A percentile compares a stretch with the other conserved stretches of the same genome.
phyloP scores from a whole-genome alignment of 768 basidiomycete species.

The Termitomyces sp. region DNA sequence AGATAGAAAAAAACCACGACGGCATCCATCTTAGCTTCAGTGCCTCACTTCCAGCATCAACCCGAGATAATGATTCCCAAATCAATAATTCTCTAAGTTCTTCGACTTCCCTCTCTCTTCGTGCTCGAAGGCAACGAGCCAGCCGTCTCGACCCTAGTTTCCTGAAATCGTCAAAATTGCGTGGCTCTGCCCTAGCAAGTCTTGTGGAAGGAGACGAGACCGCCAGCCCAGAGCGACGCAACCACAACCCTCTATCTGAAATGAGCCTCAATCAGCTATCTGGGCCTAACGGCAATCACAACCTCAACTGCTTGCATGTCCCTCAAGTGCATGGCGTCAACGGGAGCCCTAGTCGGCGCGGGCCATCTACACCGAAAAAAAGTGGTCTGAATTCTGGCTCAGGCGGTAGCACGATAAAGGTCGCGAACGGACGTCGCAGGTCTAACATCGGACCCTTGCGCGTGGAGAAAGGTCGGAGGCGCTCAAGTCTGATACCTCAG shows the following conservation, averaged over 20 bases:
- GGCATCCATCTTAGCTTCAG: conserved; percentile 55
- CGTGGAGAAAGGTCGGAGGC: conserved; percentile 63
- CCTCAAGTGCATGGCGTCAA: conserved; percentile 30
- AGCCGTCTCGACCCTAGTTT: conserved; percentile 69
- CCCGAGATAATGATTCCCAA: conserved; percentile 7
- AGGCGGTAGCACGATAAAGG: conserved; percentile 8
- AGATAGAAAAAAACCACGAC: conserved; percentile 63
- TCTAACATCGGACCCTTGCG: conserved; percentile 78
- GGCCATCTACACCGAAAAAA: conserved; percentile 39
- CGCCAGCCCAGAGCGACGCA: conserved; percentile 26
- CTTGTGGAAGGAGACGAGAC: conserved; percentile 72
- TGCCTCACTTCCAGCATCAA: conserved; percentile 34
- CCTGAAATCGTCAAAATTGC: conserved; percentile 46
- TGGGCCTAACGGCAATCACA: conserved; percentile 19
- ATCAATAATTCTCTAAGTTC: conserved; percentile 17
- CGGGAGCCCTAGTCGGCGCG: conserved; percentile 46
- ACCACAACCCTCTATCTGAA: conserved; percentile 51
- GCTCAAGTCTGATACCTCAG: conserved; percentile 80
- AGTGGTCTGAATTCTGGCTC: conserved; percentile 10
- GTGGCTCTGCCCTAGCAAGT: conserved; percentile 47
- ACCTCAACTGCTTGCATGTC: conserved; percentile 24
- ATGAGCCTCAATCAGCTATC: conserved; percentile 55
- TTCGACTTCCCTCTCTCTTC: conserved; percentile 18
- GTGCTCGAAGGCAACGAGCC: conserved; percentile 45
- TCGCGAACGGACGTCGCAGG: conserved; percentile 45